A percentile compares a stretch with the other conserved stretches of the same genome.
Conservation (phyloP, 345 rosid species). For the Anacardium occidentale region DNA sequence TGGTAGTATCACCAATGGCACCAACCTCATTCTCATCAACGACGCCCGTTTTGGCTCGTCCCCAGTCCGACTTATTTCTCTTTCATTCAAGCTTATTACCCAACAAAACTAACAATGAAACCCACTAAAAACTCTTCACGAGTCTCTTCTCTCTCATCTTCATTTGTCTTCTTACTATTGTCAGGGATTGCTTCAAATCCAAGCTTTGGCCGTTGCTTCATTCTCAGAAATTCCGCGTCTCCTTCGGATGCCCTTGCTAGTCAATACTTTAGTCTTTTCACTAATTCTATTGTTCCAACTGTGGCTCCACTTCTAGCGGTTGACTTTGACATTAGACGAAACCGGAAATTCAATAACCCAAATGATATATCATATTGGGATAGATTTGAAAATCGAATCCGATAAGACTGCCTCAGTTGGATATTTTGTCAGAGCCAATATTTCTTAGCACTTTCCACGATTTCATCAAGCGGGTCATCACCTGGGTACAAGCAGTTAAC, state of each 20-base stretch:
- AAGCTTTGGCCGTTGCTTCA: conserved; percentile 80
- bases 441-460: no score
- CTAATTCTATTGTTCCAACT: conserved; percentile 31
- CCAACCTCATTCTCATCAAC: conserved; percentile 50
- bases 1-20: conserved; percentile 35
- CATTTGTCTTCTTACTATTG: conserved; percentile 49
- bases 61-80: conserved; percentile 54
- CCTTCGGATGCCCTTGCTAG: conserved; percentile 67
- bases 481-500: no score
- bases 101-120: conserved; percentile 44
- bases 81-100: conserved; percentile 61
- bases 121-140: conserved; percentile 39
- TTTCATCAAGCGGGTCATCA: no score
- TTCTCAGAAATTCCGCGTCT: conserved; percentile 68
- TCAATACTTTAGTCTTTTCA: conserved; percentile 78
- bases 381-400: conserved; percentile 69
- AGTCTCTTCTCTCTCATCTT: conserved; percentile 69
- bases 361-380: conserved; percentile 70
- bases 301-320: conserved; percentile 68
- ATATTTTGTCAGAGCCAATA: no score
- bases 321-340: conserved; percentile 78
- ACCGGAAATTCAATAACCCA: conserved; percentile 60
- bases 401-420: conserved; percentile 38
- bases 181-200: conserved; percentile 62
- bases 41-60: conserved; percentile 61